A percentile compares a stretch with the other conserved stretches of the same genome.
These are phyloP conservation scores for Tolypocladium guangdongense DNA, from an alignment of 2,329 filamentous ascomycete species.

Conservation along the genomic window DNA sequence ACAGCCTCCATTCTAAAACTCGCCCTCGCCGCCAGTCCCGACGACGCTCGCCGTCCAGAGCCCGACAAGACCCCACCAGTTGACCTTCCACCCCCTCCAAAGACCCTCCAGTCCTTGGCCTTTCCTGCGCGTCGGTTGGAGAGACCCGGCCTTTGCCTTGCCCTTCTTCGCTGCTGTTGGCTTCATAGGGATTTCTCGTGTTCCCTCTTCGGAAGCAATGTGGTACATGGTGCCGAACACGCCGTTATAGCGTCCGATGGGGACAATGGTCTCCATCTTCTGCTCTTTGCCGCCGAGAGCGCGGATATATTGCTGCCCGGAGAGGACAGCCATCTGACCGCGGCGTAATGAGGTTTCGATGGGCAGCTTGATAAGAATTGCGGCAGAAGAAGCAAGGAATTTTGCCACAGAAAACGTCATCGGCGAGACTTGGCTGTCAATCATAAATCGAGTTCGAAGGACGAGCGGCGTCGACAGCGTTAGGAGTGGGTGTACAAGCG, in stretches of 20 bases:
- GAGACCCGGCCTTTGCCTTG: slow-evolving; percentile 19
- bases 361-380: slow-evolving; percentile 78
- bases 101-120: slow-evolving; percentile 60
- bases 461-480: slow-evolving; percentile 75
- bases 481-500: slow-evolving; percentile 72
- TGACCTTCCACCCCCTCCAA: slow-evolving; percentile 67
- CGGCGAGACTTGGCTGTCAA: slow-evolving; percentile 74
- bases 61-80: slow-evolving; percentile 66
- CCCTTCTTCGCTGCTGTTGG: slow-evolving; percentile 20
- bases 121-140: slow-evolving; percentile 30
- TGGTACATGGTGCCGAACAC: slow-evolving; percentile 84
- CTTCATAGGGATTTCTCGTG: slow-evolving; percentile 32
- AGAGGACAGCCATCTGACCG: slow-evolving; percentile 68
- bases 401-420: slow-evolving; percentile 71
- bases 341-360: slow-evolving; percentile 85
- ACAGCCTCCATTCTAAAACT: slow-evolving; percentile 32
- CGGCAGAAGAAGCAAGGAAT: slow-evolving; percentile 68
- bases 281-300: slow-evolving; percentile 33
- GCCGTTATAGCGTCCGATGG: slow-evolving; percentile 72
- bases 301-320: slow-evolving; percentile 37
- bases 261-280: slow-evolving; percentile 62
- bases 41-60: slow-evolving; percentile 61
- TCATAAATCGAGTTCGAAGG: slow-evolving; percentile 70
- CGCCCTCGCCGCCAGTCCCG: slow-evolving; percentile 48
- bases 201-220: slow-evolving; percentile 76